Percentiles rank a stretch among this genome's conserved stretches.
phyloP scores from a whole-genome alignment of 306 rosid species.

The Gastrolobium bilobum region DNA sequence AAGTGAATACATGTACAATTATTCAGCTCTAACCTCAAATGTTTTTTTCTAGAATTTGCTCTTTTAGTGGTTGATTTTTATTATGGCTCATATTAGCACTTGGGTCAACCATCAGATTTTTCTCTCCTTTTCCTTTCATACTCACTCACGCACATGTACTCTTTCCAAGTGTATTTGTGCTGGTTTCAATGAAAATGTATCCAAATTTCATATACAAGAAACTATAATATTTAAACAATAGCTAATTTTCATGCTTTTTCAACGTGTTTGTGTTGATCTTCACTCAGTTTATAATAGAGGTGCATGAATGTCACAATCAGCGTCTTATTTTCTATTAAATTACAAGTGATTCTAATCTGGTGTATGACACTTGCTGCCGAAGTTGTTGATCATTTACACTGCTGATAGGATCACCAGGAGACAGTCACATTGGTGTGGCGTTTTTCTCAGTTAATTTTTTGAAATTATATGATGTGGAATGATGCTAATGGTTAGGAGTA shows the following conservation, averaged over 20 bases:
- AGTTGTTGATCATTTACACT: conserved; percentile 30
- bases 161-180: not conserved
- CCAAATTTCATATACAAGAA: conserved; percentile 17
- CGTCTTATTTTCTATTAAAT: conserved; percentile 6
- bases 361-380: conserved; percentile 16
- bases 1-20: too few relatives aligned
- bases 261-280: conserved; percentile 22
- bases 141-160: not conserved
- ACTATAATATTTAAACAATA: not conserved
- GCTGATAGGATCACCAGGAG: not conserved
- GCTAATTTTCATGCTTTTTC: not conserved
- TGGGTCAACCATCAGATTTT: too few relatives aligned
- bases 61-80: too few relatives aligned
- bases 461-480: conserved; percentile 27
- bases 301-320: conserved; percentile 5
- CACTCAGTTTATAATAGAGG: not conserved
- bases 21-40: too few relatives aligned
- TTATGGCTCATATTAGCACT: too few relatives aligned
- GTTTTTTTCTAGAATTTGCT: too few relatives aligned
- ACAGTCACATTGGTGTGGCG: not conserved
- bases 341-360: not conserved
- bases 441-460: conserved; percentile 35
- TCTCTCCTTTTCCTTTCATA: conserved; percentile 27
- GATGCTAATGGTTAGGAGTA: conserved; percentile 28
- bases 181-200: not conserved